Percentiles rank a stretch among this genome's conserved stretches.
phyloP scores from a whole-genome alignment of 257 asterid species.

The Rubia yunnanensis region DNA sequence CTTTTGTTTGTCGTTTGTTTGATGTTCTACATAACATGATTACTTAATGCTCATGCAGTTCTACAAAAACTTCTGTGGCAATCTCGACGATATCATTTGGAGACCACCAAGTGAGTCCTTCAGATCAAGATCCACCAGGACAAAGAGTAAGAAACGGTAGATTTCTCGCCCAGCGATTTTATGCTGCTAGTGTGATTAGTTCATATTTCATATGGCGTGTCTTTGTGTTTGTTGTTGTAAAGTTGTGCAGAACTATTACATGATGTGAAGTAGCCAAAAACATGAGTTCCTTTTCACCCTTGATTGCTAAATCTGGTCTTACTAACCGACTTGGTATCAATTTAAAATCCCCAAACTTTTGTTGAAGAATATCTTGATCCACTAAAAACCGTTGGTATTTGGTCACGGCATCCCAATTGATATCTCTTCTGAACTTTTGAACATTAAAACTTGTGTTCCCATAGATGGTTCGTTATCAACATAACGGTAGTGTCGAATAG shows the following conservation, averaged over 20 bases:
- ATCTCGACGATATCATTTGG: constrained; percentile 87
- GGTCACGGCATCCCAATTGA: too few relatives aligned
- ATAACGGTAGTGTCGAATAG: too few relatives aligned
- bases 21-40: not conserved
- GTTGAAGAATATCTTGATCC: too few relatives aligned
- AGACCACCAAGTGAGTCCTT: constrained; percentile 51
- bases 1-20: too few relatives aligned
- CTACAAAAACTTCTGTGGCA: constrained; percentile 79
- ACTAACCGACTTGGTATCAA: too few relatives aligned
- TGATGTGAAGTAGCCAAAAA: not conserved
- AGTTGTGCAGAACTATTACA: not conserved
- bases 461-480: too few relatives aligned
- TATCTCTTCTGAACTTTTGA: not conserved
- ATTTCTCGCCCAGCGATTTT: not conserved
- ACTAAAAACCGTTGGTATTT: too few relatives aligned
- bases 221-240: not conserved
- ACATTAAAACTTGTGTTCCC: too few relatives aligned
- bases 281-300: too few relatives aligned
- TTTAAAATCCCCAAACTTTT: too few relatives aligned
- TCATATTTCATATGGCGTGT: not conserved
- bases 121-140: constrained; percentile 45
- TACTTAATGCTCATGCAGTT: constrained; percentile 39
- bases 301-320: too few relatives aligned
- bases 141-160: constrained; percentile 50
- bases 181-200: not conserved